These are phyloP conservation scores for Dictyostelium firmibasis DNA, from an alignment of 78 protist genomes.

Conservation along the genomic window DNA sequence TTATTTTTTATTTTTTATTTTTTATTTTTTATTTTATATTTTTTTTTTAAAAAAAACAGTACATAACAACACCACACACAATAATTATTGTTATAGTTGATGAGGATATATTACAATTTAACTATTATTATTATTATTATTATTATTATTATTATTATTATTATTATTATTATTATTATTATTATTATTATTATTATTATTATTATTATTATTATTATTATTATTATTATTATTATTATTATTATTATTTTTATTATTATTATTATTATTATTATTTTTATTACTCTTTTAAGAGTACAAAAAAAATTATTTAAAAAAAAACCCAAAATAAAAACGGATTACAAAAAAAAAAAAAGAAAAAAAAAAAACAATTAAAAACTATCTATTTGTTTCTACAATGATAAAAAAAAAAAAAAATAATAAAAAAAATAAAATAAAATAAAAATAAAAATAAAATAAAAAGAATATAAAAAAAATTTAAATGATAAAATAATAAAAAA, in stretches of 20 bases:
- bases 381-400: neutral
- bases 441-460: too few species aligned
- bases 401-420: neutral
- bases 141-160: too few species aligned
- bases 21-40: neutral
- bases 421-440: too few species aligned
- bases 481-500: too few species aligned
- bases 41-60: neutral
- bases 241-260: neutral
- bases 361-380: neutral
- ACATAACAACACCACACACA: neutral
- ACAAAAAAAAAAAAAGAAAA: neutral
- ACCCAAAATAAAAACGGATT: neutral
- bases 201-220: too few species aligned
- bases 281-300: neutral
- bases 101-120: neutral
- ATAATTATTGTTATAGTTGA: neutral
- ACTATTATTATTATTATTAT: too few species aligned
- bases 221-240: neutral
- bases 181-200: too few species aligned
- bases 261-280: neutral
- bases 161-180: too few species aligned
- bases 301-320: neutral
- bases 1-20: neutral
- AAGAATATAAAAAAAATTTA: too few species aligned